Conservation (phyloP, 305 asterid species). For the Caryopteris hybrid region DNA sequence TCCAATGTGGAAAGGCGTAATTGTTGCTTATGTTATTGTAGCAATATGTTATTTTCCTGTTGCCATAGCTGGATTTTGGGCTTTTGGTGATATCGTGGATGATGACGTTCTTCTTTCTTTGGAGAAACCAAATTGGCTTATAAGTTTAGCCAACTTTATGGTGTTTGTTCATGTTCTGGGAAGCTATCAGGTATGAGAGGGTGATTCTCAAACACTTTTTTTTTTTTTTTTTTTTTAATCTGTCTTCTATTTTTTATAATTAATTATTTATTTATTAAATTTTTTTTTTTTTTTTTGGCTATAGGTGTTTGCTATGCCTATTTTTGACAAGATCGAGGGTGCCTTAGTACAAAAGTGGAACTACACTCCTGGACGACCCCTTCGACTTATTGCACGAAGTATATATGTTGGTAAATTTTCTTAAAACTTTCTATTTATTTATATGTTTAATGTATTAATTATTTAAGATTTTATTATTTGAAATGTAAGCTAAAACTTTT, state of each 20-base stretch:
- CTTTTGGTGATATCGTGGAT: conserved; percentile 35
- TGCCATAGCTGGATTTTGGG: conserved; percentile 41
- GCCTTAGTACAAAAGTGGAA: conserved; percentile 18
- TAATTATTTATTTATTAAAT: too few species aligned
- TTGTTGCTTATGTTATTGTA: conserved; percentile 32
- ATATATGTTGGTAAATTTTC: conserved; percentile 42
- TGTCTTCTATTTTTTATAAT: too few species aligned
- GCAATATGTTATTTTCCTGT: conserved; percentile 41
- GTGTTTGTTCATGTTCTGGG: conserved; percentile 47
- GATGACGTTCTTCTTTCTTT: conserved; percentile 37
- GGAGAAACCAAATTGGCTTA: conserved; percentile 37
- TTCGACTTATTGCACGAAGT: conserved; percentile 37
- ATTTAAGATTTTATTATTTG: too few species aligned
- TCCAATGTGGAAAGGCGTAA: conserved; percentile 40
- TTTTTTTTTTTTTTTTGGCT: neutral
- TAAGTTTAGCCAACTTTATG: conserved; percentile 39
- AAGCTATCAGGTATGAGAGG: conserved; percentile 37
- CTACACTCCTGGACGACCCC: conserved; percentile 31
- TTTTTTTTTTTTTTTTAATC: too few species aligned
- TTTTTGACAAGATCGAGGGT: conserved; percentile 40
- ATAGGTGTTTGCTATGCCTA: conserved; percentile 50
- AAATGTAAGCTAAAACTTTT: too few species aligned
- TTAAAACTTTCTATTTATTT: too few species aligned
- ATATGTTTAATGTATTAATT: too few species aligned
- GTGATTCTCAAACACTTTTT: too few species aligned